Evolutionary conservation across 2,329 filamentous ascomycete species (phyloP).

Genomic region (Ophiosphaerella korrae): DNA sequence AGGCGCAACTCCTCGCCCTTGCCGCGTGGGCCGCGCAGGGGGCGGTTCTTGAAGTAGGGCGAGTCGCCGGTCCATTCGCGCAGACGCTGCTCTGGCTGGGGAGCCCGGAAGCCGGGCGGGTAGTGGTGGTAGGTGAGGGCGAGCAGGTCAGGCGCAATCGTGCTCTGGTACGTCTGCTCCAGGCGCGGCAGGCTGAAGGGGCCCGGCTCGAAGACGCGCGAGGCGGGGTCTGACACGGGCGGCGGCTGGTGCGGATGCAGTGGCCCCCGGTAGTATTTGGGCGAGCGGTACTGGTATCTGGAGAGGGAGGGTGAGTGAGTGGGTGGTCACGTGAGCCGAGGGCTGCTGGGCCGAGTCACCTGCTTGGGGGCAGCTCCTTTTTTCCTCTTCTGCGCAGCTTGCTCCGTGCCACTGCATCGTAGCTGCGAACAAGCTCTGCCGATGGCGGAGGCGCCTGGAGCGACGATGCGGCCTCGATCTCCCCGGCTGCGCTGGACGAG

Average conservation of each 20-base stretch:
- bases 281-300: conserved; percentile 93
- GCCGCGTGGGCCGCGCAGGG: conserved; percentile 82
- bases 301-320: background rate
- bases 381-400: conserved; percentile 50
- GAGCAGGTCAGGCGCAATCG: conserved; percentile 84
- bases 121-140: conserved; percentile 86
- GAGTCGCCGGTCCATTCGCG: conserved; percentile 87
- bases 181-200: conserved; percentile 88
- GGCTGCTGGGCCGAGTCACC: conserved; percentile 45
- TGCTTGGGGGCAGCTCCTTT: conserved; percentile 57
- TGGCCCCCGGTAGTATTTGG: conserved; percentile 92
- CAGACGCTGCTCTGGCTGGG: conserved; percentile 67
- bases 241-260: conserved; percentile 92
- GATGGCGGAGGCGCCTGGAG: conserved; percentile 47
- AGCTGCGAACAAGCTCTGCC: conserved; percentile 51
- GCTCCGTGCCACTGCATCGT: conserved; percentile 56
- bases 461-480: conserved; percentile 57
- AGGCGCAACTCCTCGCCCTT: conserved; percentile 71
- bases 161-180: conserved; percentile 87
- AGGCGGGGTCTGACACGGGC: conserved; percentile 81
- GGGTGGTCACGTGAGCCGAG: conserved; percentile 4
- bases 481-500: conserved; percentile 51
- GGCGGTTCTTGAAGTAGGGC: conserved; percentile 92
- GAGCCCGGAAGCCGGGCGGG: conserved; percentile 73
- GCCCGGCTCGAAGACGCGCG: conserved; percentile 85